A percentile compares a stretch with the other conserved stretches of the same genome.
Evolutionary conservation across 116 monocot genomes (phyloP).

Genomic region (Phalaenopsis hybrid): DNA sequence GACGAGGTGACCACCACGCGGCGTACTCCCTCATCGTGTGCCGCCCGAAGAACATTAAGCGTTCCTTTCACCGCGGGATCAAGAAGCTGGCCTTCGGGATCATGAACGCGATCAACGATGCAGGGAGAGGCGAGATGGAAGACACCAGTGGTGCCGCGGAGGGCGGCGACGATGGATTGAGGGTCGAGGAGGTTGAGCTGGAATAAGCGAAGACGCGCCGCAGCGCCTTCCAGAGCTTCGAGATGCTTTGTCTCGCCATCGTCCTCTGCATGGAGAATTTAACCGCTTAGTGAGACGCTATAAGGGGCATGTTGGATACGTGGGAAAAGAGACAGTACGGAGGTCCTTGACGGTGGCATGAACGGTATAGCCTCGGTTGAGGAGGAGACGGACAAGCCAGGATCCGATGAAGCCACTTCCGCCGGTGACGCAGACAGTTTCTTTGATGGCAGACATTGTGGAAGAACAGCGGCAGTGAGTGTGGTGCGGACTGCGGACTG

Average conservation of each 20-base stretch:
- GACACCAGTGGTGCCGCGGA: slow-evolving; percentile 57
- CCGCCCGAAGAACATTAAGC: slow-evolving; percentile 71
- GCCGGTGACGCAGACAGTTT: slow-evolving; percentile 68
- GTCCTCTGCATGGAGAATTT: slow-evolving; percentile 38
- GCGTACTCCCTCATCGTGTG: slow-evolving; percentile 59
- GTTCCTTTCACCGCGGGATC: slow-evolving; percentile 95
- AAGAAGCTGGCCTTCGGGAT: slow-evolving; percentile 73
- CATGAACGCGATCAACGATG: slow-evolving; percentile 58
- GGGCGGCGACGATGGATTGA: slow-evolving; percentile 39
- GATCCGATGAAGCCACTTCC: slow-evolving; percentile 94
- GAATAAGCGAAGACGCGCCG: slow-evolving; percentile 56
- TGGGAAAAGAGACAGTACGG: slow-evolving; percentile 10
- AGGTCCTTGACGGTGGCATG: slow-evolving; percentile 72
- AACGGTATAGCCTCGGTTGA: slow-evolving; percentile 76
- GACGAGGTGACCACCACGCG: slow-evolving; percentile 92
- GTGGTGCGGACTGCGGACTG: too few species aligned
- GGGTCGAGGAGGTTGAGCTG: slow-evolving; percentile 70
- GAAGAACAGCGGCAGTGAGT: neutral
- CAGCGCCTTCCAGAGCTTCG: slow-evolving; percentile 35
- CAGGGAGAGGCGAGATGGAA: slow-evolving; percentile 94
- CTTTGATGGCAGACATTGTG: neutral
- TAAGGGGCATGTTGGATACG: neutral
- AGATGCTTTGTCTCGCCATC: slow-evolving; percentile 77
- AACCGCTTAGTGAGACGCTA: neutral
- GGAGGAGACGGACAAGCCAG: slow-evolving; percentile 76